phyloP scores from a whole-genome alignment of 2,329 filamentous ascomycete species.

The Hysterium pulicare region DNA sequence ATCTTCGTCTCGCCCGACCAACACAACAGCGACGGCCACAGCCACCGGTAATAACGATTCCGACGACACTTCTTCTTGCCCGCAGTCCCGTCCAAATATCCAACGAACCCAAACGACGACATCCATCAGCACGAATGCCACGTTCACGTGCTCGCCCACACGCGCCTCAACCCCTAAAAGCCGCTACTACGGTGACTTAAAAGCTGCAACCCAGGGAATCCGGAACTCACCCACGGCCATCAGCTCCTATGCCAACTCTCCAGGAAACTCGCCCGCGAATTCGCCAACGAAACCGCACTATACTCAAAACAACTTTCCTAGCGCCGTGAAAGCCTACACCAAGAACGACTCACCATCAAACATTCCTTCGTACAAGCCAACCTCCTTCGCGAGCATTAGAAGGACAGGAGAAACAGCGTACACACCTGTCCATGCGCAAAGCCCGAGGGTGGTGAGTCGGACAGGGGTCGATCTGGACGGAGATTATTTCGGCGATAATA shows the following conservation, averaged over 20 bases:
- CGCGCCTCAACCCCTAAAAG: slow-evolving; percentile 37
- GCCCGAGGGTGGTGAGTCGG: slow-evolving; percentile 44
- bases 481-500: slow-evolving; percentile 27
- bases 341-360: slow-evolving; percentile 19
- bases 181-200: slow-evolving; percentile 48
- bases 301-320: slow-evolving; percentile 21
- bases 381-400: slow-evolving; percentile 28
- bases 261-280: slow-evolving; percentile 18
- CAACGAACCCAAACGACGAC: slow-evolving; percentile 23
- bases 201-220: slow-evolving; percentile 40
- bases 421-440: slow-evolving; percentile 30
- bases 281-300: slow-evolving; percentile 21
- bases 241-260: slow-evolving; percentile 1
- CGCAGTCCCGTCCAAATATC: slow-evolving; percentile 6
- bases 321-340: slow-evolving; percentile 29
- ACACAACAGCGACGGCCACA: slow-evolving; percentile 13
- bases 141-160: slow-evolving; percentile 27
- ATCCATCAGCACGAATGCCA: slow-evolving; percentile 26
- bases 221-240: slow-evolving; percentile 15
- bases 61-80: not conserved
- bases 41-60: slow-evolving; percentile 11
- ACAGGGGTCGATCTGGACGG: slow-evolving; percentile 47
- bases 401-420: slow-evolving; percentile 31
- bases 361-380: slow-evolving; percentile 10
- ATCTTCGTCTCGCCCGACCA: not conserved